Percentiles rank a stretch among this genome's conserved stretches.
These are phyloP conservation scores for Tylopilus balloui DNA, from an alignment of 768 basidiomycete genomes.

Conservation along the genomic window DNA sequence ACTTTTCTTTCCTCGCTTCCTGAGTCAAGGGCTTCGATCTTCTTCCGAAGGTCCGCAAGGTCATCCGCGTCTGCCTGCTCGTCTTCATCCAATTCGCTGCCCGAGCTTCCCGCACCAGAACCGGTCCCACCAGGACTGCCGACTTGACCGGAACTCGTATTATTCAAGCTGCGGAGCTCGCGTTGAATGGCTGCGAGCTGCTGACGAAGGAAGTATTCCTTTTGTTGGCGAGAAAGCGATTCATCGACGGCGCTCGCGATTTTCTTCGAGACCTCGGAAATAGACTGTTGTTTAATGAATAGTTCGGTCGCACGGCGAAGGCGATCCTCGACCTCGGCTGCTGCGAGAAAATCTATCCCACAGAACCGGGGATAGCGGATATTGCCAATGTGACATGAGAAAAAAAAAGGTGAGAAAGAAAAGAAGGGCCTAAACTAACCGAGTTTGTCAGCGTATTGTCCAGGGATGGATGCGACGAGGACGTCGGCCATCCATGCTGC, in stretches of 20 bases:
- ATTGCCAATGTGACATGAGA: not conserved
- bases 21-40: constrained; percentile 68
- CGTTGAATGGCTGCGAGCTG: constrained; percentile 78
- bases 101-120: constrained; percentile 24
- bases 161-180: constrained; percentile 59
- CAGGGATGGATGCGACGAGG: constrained; percentile 51
- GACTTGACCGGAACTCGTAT: constrained; percentile 22
- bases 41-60: constrained; percentile 62
- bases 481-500: constrained; percentile 78
- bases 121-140: constrained; percentile 13
- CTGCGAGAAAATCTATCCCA: constrained; percentile 53
- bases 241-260: constrained; percentile 79
- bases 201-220: constrained; percentile 81
- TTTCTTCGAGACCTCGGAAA: constrained; percentile 77
- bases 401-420: not conserved
- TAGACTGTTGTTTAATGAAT: constrained; percentile 70
- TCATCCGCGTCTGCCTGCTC: constrained; percentile 81
- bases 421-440: constrained; percentile 40
- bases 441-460: constrained; percentile 67
- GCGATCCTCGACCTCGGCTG: constrained; percentile 56
- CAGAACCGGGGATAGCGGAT: constrained; percentile 1
- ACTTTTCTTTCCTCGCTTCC: constrained; percentile 80
- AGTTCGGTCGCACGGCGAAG: constrained; percentile 64
- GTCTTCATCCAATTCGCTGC: constrained; percentile 65
- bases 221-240: constrained; percentile 82